Conservation (phyloP, 192 early-diverging fungal species). For the Phycomyces nitens region DNA sequence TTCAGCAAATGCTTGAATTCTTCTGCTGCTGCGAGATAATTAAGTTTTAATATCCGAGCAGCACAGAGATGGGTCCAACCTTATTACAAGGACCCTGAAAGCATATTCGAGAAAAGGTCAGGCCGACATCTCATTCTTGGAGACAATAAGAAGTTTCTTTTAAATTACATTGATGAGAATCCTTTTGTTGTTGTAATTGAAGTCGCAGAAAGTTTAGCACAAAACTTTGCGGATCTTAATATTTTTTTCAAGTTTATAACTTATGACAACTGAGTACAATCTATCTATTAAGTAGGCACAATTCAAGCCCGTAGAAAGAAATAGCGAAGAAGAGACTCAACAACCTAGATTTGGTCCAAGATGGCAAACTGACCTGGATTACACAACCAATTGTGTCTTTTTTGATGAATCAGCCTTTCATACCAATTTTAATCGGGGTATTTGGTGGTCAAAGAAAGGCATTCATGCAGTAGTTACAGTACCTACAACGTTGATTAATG, state of each 20-base stretch:
- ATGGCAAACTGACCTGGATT: slow-evolving; percentile 13
- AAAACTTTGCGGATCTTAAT: slow-evolving; percentile 9
- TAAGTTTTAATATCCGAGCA: slow-evolving; percentile 7
- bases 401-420: slow-evolving; percentile 17
- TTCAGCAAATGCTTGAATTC: slow-evolving; percentile 3
- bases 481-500: too few relatives aligned
- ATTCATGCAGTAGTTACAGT: slow-evolving; percentile 8
- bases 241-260: slow-evolving; percentile 7
- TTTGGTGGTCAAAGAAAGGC: slow-evolving; percentile 14
- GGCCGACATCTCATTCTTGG: slow-evolving; percentile 8
- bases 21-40: slow-evolving; percentile 17
- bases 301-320: slow-evolving; percentile 2
- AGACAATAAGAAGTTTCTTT: slow-evolving; percentile 14
- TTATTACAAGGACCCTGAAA: slow-evolving; percentile 12
- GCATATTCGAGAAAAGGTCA: slow-evolving; percentile 14
- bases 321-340: slow-evolving; percentile 12
- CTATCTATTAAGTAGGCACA: slow-evolving; percentile 9
- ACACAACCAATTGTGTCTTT: slow-evolving; percentile 8
- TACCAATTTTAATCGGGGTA: slow-evolving; percentile 14
- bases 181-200: slow-evolving; percentile 10
- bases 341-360: slow-evolving; percentile 8
- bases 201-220: not conserved
- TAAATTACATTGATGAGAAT: slow-evolving; percentile 20
- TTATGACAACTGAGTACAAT: slow-evolving; percentile 11
- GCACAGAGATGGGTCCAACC: slow-evolving; percentile 10